A percentile compares a stretch with the other conserved stretches of the same genome.
These are phyloP conservation scores for Fomitopsis pinicola DNA, from an alignment of 1,284 basidiomycete genomes.

Conservation along the genomic window DNA sequence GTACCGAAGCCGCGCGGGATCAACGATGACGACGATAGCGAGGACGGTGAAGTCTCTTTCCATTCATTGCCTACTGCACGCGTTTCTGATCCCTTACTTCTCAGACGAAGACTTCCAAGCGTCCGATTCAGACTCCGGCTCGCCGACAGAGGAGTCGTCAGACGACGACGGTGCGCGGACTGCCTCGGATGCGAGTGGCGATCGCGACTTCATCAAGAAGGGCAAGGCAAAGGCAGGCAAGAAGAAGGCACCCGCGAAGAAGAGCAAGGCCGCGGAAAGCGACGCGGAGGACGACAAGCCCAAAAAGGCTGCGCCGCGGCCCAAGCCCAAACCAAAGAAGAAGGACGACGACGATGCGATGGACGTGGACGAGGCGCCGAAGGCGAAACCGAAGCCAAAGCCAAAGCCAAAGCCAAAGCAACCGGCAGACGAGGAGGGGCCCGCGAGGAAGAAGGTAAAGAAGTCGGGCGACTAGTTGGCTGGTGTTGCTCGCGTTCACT, in stretches of 20 bases:
- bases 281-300: constrained; percentile 35
- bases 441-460: constrained; percentile 71
- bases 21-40: constrained; percentile 75
- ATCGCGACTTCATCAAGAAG: constrained; percentile 56
- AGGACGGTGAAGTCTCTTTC: constrained; percentile 59
- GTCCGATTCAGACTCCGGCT: constrained; percentile 80
- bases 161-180: constrained; percentile 65
- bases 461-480: constrained; percentile 23
- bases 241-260: constrained; percentile 34
- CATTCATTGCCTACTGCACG: background rate
- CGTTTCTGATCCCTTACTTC: background rate
- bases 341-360: constrained; percentile 31
- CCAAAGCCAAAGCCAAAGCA: constrained; percentile 44
- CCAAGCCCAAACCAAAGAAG: constrained; percentile 40
- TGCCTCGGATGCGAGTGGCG: constrained; percentile 77
- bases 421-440: constrained; percentile 49
- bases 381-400: constrained; percentile 39
- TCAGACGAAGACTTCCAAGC: constrained; percentile 87
- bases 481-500: background rate
- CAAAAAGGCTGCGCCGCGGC: constrained; percentile 29
- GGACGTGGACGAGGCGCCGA: constrained; percentile 36
- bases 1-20: constrained; percentile 50
- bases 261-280: constrained; percentile 29
- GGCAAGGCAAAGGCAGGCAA: constrained; percentile 38
- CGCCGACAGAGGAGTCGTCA: constrained; percentile 70